A percentile compares a stretch with the other conserved stretches of the same genome.
These are phyloP conservation scores for Saccharomycopsis babjevae DNA, from an alignment of 805 yeast genomes.

Conservation along the genomic window DNA sequence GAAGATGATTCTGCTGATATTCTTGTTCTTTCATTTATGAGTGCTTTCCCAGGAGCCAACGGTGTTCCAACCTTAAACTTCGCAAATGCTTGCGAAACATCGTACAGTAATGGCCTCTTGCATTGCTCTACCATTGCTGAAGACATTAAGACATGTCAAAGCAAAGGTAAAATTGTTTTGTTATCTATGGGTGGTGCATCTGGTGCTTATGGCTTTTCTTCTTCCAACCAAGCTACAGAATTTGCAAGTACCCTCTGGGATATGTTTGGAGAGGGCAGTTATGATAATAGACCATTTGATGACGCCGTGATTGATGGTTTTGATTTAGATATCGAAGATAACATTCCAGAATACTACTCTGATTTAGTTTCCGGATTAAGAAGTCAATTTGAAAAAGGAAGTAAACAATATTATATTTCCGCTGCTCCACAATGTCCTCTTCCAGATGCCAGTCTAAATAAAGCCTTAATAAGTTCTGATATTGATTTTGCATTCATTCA, in stretches of 20 bases:
- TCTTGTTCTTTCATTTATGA: slow-evolving; percentile 59
- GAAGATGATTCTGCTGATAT: slow-evolving; percentile 58
- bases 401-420: slow-evolving; percentile 60
- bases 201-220: slow-evolving; percentile 44
- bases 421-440: slow-evolving; percentile 91
- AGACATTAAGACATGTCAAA: slow-evolving; percentile 54
- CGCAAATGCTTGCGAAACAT: slow-evolving; percentile 30
- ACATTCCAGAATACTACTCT: slow-evolving; percentile 49
- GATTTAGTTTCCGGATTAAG: slow-evolving; percentile 49
- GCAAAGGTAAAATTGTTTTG: slow-evolving; percentile 44
- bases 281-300: slow-evolving; percentile 32
- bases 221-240: slow-evolving; percentile 38
- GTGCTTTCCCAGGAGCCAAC: slow-evolving; percentile 40
- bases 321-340: slow-evolving; percentile 79
- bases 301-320: slow-evolving; percentile 63
- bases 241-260: slow-evolving; percentile 47
- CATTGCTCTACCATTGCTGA: slow-evolving; percentile 30
- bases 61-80: slow-evolving; percentile 34
- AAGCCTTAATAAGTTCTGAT: slow-evolving; percentile 44
- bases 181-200: slow-evolving; percentile 57
- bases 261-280: slow-evolving; percentile 32
- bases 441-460: slow-evolving; percentile 66
- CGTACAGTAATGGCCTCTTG: neutral
- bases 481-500: slow-evolving; percentile 79
- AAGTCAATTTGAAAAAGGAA: slow-evolving; percentile 39